Evolutionary conservation across 306 rosid species (phyloP).

Genomic region (Lithocarpus polystachyus): DNA sequence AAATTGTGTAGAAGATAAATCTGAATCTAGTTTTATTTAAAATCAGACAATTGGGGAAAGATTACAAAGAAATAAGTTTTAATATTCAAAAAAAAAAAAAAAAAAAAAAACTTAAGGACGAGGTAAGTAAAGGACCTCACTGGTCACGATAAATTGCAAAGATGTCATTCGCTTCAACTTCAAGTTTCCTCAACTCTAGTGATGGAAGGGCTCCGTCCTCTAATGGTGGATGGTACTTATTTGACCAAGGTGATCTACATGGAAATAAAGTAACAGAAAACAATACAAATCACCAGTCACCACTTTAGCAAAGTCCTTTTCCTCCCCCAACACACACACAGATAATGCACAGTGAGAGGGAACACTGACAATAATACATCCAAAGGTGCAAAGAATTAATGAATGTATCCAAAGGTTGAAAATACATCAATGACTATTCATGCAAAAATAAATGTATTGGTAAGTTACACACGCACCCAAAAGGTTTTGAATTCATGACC

Average conservation of each 20-base stretch:
- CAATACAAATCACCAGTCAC: not conserved
- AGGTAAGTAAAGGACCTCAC: conserved; percentile 98
- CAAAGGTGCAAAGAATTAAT: not conserved
- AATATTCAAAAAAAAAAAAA: conserved; percentile 1
- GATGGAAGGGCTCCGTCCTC: conserved; percentile 93
- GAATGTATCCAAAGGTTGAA: not conserved
- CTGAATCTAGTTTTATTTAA: conserved; percentile 10
- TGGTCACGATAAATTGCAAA: conserved; percentile 97
- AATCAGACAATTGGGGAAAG: not conserved
- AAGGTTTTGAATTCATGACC: too few relatives aligned
- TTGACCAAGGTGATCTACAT: conserved; percentile 95
- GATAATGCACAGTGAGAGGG: not conserved
- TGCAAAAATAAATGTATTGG: not conserved
- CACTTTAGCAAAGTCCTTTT: too few relatives aligned
- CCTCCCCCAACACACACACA: too few relatives aligned
- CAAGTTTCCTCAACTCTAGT: conserved; percentile 75
- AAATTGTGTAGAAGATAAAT: conserved; percentile 1
- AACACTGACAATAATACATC: not conserved
- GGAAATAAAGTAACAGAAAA: conserved; percentile 11
- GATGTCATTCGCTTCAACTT: conserved; percentile 88
- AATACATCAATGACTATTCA: not conserved
- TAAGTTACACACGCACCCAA: too few relatives aligned
- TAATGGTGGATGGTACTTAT: conserved; percentile 76
- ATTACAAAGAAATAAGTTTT: conserved; percentile 8
- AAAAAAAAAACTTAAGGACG: conserved; percentile 35